Evolutionary conservation across 352 stramenopile genomes (phyloP).

Genomic region (Phytopythium ostracodes): DNA sequence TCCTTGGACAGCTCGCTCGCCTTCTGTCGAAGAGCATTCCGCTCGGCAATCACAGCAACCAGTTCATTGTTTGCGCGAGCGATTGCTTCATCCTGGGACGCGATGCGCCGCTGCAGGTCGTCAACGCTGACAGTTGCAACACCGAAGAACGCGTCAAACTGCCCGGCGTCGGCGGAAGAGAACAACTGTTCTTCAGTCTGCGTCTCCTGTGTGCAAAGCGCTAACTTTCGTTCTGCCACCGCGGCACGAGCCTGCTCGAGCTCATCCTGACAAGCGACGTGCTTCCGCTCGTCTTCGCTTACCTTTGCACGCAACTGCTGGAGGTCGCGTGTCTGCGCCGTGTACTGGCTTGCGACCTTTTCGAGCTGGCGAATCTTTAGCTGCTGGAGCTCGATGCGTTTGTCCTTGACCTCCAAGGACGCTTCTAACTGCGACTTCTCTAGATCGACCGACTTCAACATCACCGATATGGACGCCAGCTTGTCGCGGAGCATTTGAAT

Average conservation of each 20-base stretch:
- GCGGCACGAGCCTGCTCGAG: constrained; percentile 21
- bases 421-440: constrained; percentile 51
- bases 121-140: constrained; percentile 34
- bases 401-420: constrained; percentile 73
- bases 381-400: constrained; percentile 66
- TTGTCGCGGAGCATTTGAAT: constrained; percentile 74
- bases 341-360: constrained; percentile 46
- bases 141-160: constrained; percentile 21
- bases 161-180: neutral
- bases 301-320: constrained; percentile 37
- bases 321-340: constrained; percentile 42
- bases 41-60: constrained; percentile 36
- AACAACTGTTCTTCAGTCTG: constrained; percentile 45
- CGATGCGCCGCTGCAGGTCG: constrained; percentile 40
- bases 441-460: constrained; percentile 58
- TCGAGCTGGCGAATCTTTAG: constrained; percentile 61
- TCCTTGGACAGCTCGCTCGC: constrained; percentile 50
- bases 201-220: constrained; percentile 24
- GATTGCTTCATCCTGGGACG: constrained; percentile 21
- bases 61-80: constrained; percentile 30
- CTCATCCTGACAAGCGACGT: constrained; percentile 39
- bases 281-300: constrained; percentile 41
- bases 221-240: constrained; percentile 10
- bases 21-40: constrained; percentile 58
- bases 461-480: constrained; percentile 52